Percentiles rank a stretch among this genome's conserved stretches.
Evolutionary conservation across 495 filamentous ascomycete species (phyloP).

Genomic region (Bacidia gigantensis): DNA sequence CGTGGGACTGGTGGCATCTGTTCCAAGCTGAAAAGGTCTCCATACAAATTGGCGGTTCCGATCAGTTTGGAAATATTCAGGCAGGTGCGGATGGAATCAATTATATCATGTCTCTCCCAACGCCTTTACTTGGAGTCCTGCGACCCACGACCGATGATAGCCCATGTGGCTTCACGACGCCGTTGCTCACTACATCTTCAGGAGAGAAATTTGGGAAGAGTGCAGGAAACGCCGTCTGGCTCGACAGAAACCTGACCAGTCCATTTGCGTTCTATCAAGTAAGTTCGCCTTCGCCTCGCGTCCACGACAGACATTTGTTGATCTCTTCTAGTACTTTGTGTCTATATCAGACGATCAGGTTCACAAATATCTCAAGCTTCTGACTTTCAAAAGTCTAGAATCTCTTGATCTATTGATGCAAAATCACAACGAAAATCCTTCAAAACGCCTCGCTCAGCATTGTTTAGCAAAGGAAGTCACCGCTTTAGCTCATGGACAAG

Average conservation of each 20-base stretch:
- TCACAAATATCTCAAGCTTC: slow-evolving; percentile 67
- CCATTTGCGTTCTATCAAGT: slow-evolving; percentile 76
- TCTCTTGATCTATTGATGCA: slow-evolving; percentile 51
- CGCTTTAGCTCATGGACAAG: slow-evolving; percentile 57
- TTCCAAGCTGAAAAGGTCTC: slow-evolving; percentile 48
- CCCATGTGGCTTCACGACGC: slow-evolving; percentile 78
- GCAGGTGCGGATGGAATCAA: slow-evolving; percentile 79
- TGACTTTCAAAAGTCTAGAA: slow-evolving; percentile 70
- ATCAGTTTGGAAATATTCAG: slow-evolving; percentile 94
- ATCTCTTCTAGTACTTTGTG: slow-evolving; percentile 79
- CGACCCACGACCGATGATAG: too few relatives aligned
- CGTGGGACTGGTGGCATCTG: slow-evolving; percentile 92
- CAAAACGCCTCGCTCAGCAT: slow-evolving; percentile 66
- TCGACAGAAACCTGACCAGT: slow-evolving; percentile 66
- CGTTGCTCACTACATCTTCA: slow-evolving; percentile 68
- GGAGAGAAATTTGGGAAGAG: slow-evolving; percentile 94
- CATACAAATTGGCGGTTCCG: slow-evolving; percentile 84
- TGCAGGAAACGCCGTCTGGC: slow-evolving; percentile 87
- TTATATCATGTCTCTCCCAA: too few relatives aligned
- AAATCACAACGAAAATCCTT: slow-evolving; percentile 49
- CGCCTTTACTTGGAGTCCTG: too few relatives aligned
- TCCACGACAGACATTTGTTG: neutral
- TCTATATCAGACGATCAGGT: slow-evolving; percentile 69
- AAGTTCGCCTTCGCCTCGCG: too few relatives aligned
- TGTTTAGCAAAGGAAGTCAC: slow-evolving; percentile 67